A percentile compares a stretch with the other conserved stretches of the same genome.
Evolutionary conservation across 169 alveolate genomes (phyloP).

Genomic region (Eimeria acervulina): DNA sequence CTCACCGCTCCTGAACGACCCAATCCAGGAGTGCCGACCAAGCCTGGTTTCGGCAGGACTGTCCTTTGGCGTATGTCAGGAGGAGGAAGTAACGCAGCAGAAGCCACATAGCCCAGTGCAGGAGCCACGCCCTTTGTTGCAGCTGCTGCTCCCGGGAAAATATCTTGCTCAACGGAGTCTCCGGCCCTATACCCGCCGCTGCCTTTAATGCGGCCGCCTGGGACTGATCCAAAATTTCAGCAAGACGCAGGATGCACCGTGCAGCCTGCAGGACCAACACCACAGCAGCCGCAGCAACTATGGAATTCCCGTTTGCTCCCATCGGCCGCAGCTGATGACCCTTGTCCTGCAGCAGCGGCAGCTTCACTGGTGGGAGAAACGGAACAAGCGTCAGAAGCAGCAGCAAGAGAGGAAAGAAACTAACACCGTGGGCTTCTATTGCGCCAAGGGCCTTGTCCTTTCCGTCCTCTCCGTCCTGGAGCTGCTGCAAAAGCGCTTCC

Average conservation of each 20-base stretch:
- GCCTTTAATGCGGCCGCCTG: slow-evolving; percentile 77
- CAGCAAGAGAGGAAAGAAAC: neutral
- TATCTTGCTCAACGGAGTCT: slow-evolving; percentile 51
- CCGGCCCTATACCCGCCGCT: slow-evolving; percentile 71
- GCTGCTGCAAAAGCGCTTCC: slow-evolving; percentile 80
- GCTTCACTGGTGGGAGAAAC: neutral
- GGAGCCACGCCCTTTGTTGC: slow-evolving; percentile 83
- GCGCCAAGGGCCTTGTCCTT: slow-evolving; percentile 74
- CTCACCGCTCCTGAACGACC: slow-evolving; percentile 82
- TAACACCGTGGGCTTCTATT: slow-evolving; percentile 49
- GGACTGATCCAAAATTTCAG: slow-evolving; percentile 79
- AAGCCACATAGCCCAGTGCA: slow-evolving; percentile 84
- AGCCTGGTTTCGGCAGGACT: slow-evolving; percentile 74
- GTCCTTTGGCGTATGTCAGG: slow-evolving; percentile 77
- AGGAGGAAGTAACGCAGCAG: slow-evolving; percentile 77
- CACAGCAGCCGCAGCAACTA: neutral
- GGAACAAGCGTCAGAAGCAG: neutral
- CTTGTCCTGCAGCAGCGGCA: neutral
- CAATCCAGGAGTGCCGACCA: slow-evolving; percentile 79
- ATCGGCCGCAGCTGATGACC: neutral
- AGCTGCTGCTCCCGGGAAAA: slow-evolving; percentile 79
- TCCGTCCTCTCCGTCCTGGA: slow-evolving; percentile 81
- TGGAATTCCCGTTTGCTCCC: neutral
- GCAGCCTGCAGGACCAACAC: slow-evolving; percentile 62
- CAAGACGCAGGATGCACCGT: slow-evolving; percentile 81